These are phyloP conservation scores for Chenopodium suecicum DNA, from an alignment of 148 eudicot genomes.

Conservation along the genomic window DNA sequence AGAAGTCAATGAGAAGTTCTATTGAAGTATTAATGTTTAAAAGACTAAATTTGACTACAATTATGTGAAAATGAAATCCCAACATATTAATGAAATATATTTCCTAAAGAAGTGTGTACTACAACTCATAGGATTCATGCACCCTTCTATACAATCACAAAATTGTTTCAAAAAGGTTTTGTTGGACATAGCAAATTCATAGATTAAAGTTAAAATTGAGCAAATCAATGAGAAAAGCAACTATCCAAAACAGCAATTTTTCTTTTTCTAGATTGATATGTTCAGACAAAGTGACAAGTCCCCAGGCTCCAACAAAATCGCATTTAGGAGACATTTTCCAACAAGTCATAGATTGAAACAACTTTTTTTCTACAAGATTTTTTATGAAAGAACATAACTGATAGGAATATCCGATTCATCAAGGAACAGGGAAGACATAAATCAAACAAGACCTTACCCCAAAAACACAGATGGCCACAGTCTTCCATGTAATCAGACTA, in stretches of 20 bases:
- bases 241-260: not conserved
- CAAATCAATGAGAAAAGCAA: not conserved
- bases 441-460: slow-evolving; percentile 57
- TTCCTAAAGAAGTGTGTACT: not conserved
- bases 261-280: not conserved
- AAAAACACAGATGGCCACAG: slow-evolving; percentile 82
- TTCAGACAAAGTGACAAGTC: not conserved
- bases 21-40: not conserved
- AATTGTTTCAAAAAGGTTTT: not conserved
- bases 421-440: not conserved
- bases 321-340: not conserved
- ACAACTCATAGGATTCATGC: not conserved
- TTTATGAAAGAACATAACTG: not conserved
- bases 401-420: not conserved
- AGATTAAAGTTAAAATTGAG: not conserved
- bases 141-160: not conserved
- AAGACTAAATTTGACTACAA: not conserved
- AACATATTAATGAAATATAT: not conserved
- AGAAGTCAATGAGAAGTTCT: slow-evolving; percentile 14
- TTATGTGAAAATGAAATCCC: not conserved
- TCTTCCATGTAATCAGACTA: slow-evolving; percentile 91
- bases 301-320: not conserved
- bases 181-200: not conserved
- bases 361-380: not conserved
- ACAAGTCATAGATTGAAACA: not conserved